Conservation (phyloP, 441 rosid species). For the Pelargonium cotyledonis region DNA sequence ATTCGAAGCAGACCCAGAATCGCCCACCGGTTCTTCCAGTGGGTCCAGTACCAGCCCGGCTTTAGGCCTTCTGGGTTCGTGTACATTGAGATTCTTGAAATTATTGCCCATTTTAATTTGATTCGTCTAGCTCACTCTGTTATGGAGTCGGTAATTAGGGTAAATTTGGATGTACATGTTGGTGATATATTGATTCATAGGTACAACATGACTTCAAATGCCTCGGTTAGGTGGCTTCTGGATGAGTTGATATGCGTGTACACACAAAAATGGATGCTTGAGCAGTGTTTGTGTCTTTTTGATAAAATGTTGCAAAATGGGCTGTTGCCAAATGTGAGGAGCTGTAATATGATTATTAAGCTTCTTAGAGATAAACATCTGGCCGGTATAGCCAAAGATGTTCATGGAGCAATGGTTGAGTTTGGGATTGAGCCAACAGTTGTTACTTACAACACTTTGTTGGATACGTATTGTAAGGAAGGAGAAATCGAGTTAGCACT, state of each 20-base stretch:
- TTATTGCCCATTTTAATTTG: constrained; percentile 34
- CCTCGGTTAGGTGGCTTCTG: constrained; percentile 11
- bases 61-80: constrained; percentile 36
- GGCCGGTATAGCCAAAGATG: constrained; percentile 31
- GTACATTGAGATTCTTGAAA: constrained; percentile 48
- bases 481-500: constrained; percentile 41
- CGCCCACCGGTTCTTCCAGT: constrained; percentile 47
- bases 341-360: constrained; percentile 56
- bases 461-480: constrained; percentile 49
- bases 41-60: constrained; percentile 47
- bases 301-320: constrained; percentile 50
- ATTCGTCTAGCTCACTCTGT: constrained; percentile 47
- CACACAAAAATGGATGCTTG: constrained; percentile 42
- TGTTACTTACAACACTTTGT: constrained; percentile 46
- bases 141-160: constrained; percentile 37
- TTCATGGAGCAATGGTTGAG: constrained; percentile 41
- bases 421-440: constrained; percentile 46
- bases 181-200: constrained; percentile 43
- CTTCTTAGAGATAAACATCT: constrained; percentile 42
- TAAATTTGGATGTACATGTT: constrained; percentile 41
- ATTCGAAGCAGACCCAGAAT: constrained; percentile 47
- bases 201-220: constrained; percentile 16
- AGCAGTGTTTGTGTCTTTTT: constrained; percentile 52
- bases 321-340: constrained; percentile 50
- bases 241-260: constrained; percentile 39